Evolutionary conservation across 2,329 filamentous ascomycete genomes (phyloP), one percentile per base, ranked within the genome.

Genomic region (Calonectria pteridis): DNA sequence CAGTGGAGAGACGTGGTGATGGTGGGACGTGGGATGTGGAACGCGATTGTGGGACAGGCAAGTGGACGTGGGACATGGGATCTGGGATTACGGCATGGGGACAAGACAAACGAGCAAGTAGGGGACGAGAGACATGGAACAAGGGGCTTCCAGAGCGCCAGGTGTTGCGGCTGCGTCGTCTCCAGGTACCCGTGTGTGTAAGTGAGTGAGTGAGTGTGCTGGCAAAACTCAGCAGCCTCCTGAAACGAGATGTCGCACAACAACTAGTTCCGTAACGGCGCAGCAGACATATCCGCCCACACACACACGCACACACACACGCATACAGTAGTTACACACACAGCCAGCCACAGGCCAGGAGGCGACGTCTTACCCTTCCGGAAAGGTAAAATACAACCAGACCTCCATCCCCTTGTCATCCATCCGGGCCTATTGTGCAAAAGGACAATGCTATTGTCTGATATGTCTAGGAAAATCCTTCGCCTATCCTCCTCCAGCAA

Each of bases 161-260:
- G 55, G 69, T 63, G 69, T 33, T 63, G 69, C 63, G 53, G 43
- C 53, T 67, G 40, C 63, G 43, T 40, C 55, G 49, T 65, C 59
- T 64, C 59, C 59, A 64, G 59, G 59, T 64, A 64, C 59, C 59
- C 59, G 59, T 31, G 33, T 62, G 67, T 75, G 67, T 69, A 59
- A 40, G 73, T 65, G 35, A 43, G 50, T 59, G 46, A 58, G 51
- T 23, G 46, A 37, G 55, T 73, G 73, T 65, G 71, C 64, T 75
- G 71, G 71, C 73, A 75, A 53, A 53, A 65, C 71, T 69, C 26
- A 62, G 43, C 51, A 59, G 62, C 69, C 63, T 71, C 73, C 67
- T 78, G 77, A 78, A 78, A 78, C 77, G 58, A 67, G 40, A 40
- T 69, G 67, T 72, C 74, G 72, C 74, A 76, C 73, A 70, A 72